A percentile compares a stretch with the other conserved stretches of the same genome.
Evolutionary conservation across 495 filamentous ascomycete genomes (phyloP).

Genomic region (Schizothecium vesticola): DNA sequence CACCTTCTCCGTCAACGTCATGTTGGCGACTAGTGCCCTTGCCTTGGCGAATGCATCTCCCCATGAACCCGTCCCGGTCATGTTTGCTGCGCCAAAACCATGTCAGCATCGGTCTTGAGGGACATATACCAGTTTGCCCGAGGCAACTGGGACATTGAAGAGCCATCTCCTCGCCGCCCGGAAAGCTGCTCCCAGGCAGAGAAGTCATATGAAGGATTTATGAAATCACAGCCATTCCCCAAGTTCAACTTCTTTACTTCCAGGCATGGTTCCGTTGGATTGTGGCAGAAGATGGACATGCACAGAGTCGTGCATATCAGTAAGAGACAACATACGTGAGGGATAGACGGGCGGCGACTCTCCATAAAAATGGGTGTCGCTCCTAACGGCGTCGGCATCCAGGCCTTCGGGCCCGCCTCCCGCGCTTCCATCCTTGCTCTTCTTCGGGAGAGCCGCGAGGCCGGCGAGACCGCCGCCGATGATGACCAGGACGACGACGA

Average conservation of each 20-base stretch:
- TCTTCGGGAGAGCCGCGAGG: conserved; percentile 28
- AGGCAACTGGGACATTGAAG: background rate
- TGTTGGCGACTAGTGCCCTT: conserved; percentile 45
- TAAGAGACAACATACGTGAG: conserved; percentile 35
- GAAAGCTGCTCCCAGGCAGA: background rate
- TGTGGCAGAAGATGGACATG: background rate
- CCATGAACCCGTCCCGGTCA: conserved; percentile 41
- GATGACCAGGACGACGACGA: conserved; percentile 31
- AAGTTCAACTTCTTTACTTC: too few relatives aligned
- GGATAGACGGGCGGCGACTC: conserved; percentile 55
- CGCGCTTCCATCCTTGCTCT: background rate
- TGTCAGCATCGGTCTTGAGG: background rate
- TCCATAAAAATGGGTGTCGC: conserved; percentile 50
- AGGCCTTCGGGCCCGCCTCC: conserved; percentile 6
- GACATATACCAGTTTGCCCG: background rate
- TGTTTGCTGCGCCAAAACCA: conserved; percentile 45
- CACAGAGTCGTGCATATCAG: background rate
- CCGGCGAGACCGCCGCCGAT: conserved; percentile 32
- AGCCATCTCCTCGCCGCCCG: background rate
- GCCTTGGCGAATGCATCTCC: conserved; percentile 48
- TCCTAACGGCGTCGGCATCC: conserved; percentile 28
- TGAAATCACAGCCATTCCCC: background rate
- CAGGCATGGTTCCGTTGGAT: too few relatives aligned
- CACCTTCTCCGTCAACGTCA: conserved; percentile 60
- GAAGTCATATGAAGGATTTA: background rate